Evolutionary conservation across 345 rosid genomes (phyloP).

Genomic region (Acer negundo): DNA sequence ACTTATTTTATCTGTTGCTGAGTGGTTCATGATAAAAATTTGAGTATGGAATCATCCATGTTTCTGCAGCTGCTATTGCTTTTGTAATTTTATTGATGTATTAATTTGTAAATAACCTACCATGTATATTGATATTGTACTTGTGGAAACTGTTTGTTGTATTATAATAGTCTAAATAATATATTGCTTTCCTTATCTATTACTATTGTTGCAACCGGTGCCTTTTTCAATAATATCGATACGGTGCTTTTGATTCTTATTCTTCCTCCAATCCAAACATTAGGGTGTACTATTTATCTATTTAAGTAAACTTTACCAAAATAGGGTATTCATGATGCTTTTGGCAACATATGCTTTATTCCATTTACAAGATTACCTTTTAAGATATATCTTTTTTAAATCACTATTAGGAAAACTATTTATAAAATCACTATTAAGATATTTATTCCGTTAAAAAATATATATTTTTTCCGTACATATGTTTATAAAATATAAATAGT

Average conservation of each 20-base stretch:
- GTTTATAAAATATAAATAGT: too few species aligned
- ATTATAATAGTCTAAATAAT: background rate
- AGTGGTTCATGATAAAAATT: conserved; percentile 11
- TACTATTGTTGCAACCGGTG: background rate
- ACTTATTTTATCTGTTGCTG: background rate
- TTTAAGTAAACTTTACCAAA: too few species aligned
- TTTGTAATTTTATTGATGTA: background rate
- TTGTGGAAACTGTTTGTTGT: background rate
- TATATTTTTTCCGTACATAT: too few species aligned
- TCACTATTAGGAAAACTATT: too few species aligned
- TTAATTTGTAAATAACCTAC: background rate
- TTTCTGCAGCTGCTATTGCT: background rate
- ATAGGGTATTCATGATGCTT: too few species aligned
- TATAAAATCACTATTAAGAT: too few species aligned
- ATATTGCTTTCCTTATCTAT: background rate
- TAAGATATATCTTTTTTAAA: too few species aligned
- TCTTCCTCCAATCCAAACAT: background rate
- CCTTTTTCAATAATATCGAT: background rate
- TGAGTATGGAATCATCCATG: conserved; percentile 6
- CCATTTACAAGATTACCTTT: too few species aligned
- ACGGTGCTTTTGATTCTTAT: background rate
- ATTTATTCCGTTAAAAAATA: too few species aligned
- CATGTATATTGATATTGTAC: background rate
- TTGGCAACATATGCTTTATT: too few species aligned
- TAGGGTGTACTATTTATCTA: background rate